Conservation (phyloP, 2,329 filamentous ascomycete species). For the Ilyonectria sp. region DNA sequence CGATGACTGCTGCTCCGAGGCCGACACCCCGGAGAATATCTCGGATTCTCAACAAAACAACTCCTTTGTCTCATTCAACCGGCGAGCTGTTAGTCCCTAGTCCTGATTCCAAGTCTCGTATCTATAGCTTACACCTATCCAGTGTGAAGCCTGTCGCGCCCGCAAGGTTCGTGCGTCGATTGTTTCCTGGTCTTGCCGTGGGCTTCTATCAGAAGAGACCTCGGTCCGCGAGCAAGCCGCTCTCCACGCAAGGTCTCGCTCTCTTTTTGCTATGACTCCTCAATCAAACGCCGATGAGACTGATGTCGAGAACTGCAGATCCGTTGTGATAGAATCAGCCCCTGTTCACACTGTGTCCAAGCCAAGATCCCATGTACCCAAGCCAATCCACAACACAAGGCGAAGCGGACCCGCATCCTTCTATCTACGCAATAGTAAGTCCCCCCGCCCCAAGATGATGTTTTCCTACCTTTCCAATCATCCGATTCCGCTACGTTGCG, state of each 20-base stretch:
- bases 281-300: not conserved
- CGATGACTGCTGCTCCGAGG: not conserved
- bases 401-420: conserved; percentile 54
- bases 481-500: too few species aligned
- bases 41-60: not conserved
- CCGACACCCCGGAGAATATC: not conserved
- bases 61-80: conserved; percentile 17
- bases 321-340: conserved; percentile 54
- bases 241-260: too few species aligned
- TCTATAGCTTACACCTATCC: conserved; percentile 27
- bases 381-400: conserved; percentile 49
- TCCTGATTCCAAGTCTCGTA: not conserved
- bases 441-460: too few species aligned
- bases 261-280: not conserved
- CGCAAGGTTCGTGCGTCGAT: conserved; percentile 47
- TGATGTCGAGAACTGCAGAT: conserved; percentile 40
- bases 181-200: too few species aligned
- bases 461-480: too few species aligned
- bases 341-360: conserved; percentile 54
- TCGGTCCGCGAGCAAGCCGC: not conserved
- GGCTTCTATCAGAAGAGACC: too few species aligned
- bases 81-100: conserved; percentile 37
- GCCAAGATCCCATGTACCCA: conserved; percentile 56
- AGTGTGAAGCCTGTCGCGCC: conserved; percentile 51
- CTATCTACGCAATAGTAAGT: conserved; percentile 56